These are phyloP conservation scores for Saksenaea vasiformis DNA, from an alignment of 371 early-diverging fungal species.

Conservation along the genomic window DNA sequence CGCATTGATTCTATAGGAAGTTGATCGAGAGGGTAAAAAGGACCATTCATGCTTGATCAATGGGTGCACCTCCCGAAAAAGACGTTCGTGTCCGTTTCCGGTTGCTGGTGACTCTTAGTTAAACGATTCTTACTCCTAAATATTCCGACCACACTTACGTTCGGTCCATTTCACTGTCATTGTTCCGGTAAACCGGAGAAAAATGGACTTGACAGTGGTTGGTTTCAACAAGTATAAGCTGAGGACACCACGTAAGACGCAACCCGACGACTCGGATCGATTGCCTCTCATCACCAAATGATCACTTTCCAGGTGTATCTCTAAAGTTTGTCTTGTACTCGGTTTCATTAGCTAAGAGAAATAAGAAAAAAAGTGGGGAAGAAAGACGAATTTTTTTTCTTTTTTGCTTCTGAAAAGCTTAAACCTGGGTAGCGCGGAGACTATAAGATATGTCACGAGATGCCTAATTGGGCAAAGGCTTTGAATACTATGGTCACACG, in stretches of 20 bases:
- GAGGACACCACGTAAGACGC: constrained; percentile 33
- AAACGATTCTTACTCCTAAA: neutral
- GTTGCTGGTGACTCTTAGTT: constrained; percentile 2
- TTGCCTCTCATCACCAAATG: constrained; percentile 34
- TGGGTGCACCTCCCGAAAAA: constrained; percentile 14
- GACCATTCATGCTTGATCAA: constrained; percentile 32
- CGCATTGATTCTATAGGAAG: constrained; percentile 8
- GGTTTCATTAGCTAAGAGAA: constrained; percentile 3
- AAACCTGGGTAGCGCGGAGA: neutral
- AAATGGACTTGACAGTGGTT: constrained; percentile 22
- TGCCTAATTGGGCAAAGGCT: too few relatives aligned
- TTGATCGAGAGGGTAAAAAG: constrained; percentile 24
- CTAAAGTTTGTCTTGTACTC: constrained; percentile 17
- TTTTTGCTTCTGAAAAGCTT: neutral
- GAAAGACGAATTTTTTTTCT: neutral
- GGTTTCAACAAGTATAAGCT: constrained; percentile 20
- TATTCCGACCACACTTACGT: constrained; percentile 17
- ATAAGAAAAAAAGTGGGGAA: neutral
- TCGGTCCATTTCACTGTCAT: constrained; percentile 29
- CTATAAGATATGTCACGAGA: neutral
- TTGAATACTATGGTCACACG: too few relatives aligned
- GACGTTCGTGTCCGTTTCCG: constrained; percentile 28
- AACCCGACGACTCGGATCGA: constrained; percentile 32
- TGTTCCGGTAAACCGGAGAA: constrained; percentile 22
- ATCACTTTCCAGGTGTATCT: constrained; percentile 33